Percentiles rank a stretch among this genome's conserved stretches.
These are phyloP conservation scores for Aspergillus uvarum DNA, from an alignment of 2,329 filamentous ascomycete genomes.

Conservation along the genomic window DNA sequence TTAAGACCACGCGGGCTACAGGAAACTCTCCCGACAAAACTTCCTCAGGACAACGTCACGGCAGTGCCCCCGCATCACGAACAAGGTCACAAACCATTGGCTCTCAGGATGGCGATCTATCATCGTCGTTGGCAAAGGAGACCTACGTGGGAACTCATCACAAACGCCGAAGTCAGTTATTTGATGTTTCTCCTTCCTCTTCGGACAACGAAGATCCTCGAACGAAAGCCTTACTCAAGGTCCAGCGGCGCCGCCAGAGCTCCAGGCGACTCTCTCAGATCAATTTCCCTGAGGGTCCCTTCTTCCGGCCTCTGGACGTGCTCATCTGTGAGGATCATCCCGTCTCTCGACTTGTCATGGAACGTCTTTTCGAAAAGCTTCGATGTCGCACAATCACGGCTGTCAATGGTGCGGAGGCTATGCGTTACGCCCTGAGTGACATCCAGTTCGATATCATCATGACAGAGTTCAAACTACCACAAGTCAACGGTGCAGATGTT, in stretches of 20 bases:
- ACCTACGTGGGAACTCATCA: slow-evolving; percentile 68
- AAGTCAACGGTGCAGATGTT: slow-evolving; percentile 92
- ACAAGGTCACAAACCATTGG: slow-evolving; percentile 89
- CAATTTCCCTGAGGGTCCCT: slow-evolving; percentile 76
- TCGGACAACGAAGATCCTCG: slow-evolving; percentile 96
- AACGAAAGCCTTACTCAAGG: slow-evolving; percentile 83
- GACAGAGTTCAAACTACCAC: slow-evolving; percentile 92
- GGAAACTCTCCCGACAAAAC: slow-evolving; percentile 61
- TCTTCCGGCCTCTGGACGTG: slow-evolving; percentile 87
- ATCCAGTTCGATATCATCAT: slow-evolving; percentile 99
- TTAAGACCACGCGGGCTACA: slow-evolving; percentile 45
- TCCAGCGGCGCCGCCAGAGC: slow-evolving; percentile 91
- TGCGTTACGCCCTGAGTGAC: slow-evolving; percentile 91
- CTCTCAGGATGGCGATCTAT: slow-evolving; percentile 84
- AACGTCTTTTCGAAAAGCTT: slow-evolving; percentile 91
- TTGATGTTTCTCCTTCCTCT: slow-evolving; percentile 94
- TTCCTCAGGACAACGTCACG: slow-evolving; percentile 58
- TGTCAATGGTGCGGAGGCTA: slow-evolving; percentile 83
- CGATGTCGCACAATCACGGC: slow-evolving; percentile 92
- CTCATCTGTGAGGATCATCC: slow-evolving; percentile 97
- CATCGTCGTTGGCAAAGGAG: slow-evolving; percentile 61
- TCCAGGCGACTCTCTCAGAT: slow-evolving; percentile 93
- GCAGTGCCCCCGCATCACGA: slow-evolving; percentile 64
- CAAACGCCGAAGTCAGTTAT: slow-evolving; percentile 89
- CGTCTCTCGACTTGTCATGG: slow-evolving; percentile 97